Base-by-base conservation (phyloP, 164 flowering plant genomes). In the Vitis cinerea region DNA sequence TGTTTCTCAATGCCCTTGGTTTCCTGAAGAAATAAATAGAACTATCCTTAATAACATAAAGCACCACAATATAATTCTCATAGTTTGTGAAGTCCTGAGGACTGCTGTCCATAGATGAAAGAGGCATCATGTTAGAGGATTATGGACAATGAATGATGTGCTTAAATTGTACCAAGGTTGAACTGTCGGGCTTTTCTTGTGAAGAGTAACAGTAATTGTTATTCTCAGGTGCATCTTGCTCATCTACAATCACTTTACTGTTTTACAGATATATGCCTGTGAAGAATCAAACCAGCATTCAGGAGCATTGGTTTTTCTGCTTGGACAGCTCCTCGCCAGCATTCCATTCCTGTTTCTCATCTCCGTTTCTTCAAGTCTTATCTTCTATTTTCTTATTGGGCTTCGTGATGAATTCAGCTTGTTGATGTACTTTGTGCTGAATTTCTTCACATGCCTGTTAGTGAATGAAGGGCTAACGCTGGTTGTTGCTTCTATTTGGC, bases 381-480 rank as follows among this genome's bases (percentile, higher is more conserved):
- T 89, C 69, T 93, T 95, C 86, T 95, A 93, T 71, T 95, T 95
- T 81, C 86, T 93, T 9, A 73, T 91, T 0, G 99, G 99, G 52
- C 82, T 95, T 70, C 83, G 87, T 50, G 86, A 93, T 49, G 92
- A 96, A 65, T 93, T 96, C 82, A 86, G 95, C 87, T 82, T 91
- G 83, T 73, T 96, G 79, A 92, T 93, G 97, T 96, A 96, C 81
- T 96, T 96, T 71, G 90, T 89, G 68, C 87, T 96, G 75, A 93
- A 93, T 66, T 77, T 89, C 77, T 93, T 96, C 86, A 83, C 78
- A 86, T 88, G 95, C 85, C 94, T 96, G 73, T 65, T 96, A 44
- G 94, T 87, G 61, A 92, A 89, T 64, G 99, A 96, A 82, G 99
- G 98, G 50, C 82, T 96, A 51, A 79, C 92, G 85, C 83, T 92